These are phyloP conservation scores for Linum trigynum DNA, from an alignment of 345 rosid genomes.

Conservation along the genomic window DNA sequence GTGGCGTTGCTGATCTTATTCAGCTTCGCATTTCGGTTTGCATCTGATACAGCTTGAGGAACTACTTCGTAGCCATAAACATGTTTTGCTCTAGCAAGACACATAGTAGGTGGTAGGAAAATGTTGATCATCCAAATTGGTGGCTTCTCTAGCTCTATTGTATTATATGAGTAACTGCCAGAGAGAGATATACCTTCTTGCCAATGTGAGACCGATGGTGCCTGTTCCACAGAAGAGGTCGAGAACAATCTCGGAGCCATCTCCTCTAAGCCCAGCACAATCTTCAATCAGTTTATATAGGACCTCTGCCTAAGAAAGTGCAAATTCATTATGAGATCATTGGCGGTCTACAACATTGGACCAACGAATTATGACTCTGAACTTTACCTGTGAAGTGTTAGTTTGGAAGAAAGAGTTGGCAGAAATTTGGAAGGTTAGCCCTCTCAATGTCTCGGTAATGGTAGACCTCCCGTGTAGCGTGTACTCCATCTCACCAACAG, in stretches of 20 bases:
- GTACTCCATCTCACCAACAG: conserved; percentile 85
- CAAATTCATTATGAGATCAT: conserved; percentile 2
- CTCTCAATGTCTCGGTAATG: conserved; percentile 70
- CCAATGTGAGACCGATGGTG: conserved; percentile 85
- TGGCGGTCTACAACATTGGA: no score
- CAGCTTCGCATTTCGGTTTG: conserved; percentile 59
- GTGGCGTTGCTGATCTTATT: conserved; percentile 75
- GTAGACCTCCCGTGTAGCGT: conserved; percentile 63
- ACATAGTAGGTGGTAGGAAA: not conserved
- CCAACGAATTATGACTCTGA: no score
- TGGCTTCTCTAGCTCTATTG: not conserved
- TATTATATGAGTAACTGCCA: conserved; percentile 4
- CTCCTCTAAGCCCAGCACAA: conserved; percentile 70
- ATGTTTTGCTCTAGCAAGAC: conserved; percentile 50
- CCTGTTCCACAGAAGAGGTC: conserved; percentile 98
- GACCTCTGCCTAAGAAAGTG: conserved; percentile 67
- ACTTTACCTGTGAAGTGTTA: conserved; percentile 69
- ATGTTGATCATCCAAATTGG: not conserved
- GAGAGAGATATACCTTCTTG: conserved; percentile 42
- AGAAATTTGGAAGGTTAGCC: conserved; percentile 77
- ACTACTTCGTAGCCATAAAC: conserved; percentile 94
- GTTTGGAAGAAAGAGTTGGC: conserved; percentile 97
- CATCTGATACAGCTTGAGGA: conserved; percentile 81
- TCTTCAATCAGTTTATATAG: conserved; percentile 79
- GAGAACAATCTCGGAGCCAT: conserved; percentile 84